Conservation (phyloP, 1,284 basidiomycete species). For the Phlebopus sp. region DNA sequence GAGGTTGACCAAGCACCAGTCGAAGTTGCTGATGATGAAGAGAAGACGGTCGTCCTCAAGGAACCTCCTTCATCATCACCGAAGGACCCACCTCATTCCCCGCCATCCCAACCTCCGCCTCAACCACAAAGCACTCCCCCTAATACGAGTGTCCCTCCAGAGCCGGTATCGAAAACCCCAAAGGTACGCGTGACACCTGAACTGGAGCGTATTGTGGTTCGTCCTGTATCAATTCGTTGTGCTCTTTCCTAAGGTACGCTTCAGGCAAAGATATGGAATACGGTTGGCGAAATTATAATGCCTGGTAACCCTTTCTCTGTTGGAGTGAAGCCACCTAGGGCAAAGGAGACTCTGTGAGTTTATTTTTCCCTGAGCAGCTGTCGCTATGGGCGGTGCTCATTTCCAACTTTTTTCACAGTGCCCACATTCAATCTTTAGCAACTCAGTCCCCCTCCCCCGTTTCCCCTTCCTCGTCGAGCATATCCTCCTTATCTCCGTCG, state of each 20-base stretch:
- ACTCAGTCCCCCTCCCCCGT: conserved; percentile 30
- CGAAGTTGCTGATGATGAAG: conserved; percentile 26
- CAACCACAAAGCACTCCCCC: conserved; percentile 4
- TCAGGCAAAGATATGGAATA: conserved; percentile 67
- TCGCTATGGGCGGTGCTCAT: conserved; percentile 19
- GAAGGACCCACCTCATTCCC: conserved; percentile 9
- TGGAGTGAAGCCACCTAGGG: conserved; percentile 44
- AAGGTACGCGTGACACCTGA: conserved; percentile 50
- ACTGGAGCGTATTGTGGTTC: conserved; percentile 58
- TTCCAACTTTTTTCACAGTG: conserved; percentile 35
- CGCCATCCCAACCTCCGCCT: conserved; percentile 1
- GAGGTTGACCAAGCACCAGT: conserved; percentile 9
- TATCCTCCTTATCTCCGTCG: conserved; percentile 33
- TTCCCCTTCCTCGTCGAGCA: conserved; percentile 45
- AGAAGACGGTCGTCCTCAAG: conserved; percentile 32
- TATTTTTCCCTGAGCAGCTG: neutral
- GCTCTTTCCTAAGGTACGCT: neutral
- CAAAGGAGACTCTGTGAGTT: conserved; percentile 65
- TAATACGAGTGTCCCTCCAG: conserved; percentile 9
- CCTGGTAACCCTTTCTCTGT: conserved; percentile 46
- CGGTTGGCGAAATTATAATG: conserved; percentile 61
- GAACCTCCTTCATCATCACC: conserved; percentile 14
- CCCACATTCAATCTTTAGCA: conserved; percentile 55
- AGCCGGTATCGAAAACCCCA: conserved; percentile 20
- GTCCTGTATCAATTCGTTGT: conserved; percentile 19